Conservation (phyloP, 805 yeast genomes). For the Schwanniomyces polymorphus region DNA sequence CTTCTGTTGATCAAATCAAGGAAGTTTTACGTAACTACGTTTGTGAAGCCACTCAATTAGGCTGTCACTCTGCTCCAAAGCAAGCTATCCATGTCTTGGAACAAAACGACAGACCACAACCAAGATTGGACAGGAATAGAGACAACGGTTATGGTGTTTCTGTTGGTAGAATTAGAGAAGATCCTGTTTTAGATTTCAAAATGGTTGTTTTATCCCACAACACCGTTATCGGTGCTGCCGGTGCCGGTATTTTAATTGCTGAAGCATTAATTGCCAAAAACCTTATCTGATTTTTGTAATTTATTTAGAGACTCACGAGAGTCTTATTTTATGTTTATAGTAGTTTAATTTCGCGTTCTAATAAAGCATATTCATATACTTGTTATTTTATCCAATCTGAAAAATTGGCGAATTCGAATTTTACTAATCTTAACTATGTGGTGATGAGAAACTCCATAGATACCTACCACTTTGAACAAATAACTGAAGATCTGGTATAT, state of each 20-base stretch:
- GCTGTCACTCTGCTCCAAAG: slow-evolving; percentile 91
- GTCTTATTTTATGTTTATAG: neutral
- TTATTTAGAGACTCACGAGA: neutral
- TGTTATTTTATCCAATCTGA: neutral
- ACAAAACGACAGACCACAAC: slow-evolving; percentile 93
- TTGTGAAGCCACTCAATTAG: slow-evolving; percentile 78
- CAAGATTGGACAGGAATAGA: slow-evolving; percentile 94
- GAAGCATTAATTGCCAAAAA: slow-evolving; percentile 81
- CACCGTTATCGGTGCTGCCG: slow-evolving; percentile 98
- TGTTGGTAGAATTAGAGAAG: slow-evolving; percentile 92
- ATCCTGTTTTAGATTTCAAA: slow-evolving; percentile 89
- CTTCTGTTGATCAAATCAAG: slow-evolving; percentile 80
- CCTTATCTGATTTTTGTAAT: slow-evolving; percentile 48
- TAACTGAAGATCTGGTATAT: slow-evolving; percentile 18
- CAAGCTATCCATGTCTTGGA: slow-evolving; percentile 90
- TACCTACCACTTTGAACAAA: slow-evolving; percentile 15
- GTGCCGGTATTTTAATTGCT: slow-evolving; percentile 94
- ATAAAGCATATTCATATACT: neutral
- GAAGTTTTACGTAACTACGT: slow-evolving; percentile 66
- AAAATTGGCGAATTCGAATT: neutral
- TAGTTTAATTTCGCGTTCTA: neutral
- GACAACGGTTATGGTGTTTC: slow-evolving; percentile 92
- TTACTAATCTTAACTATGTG: too few species aligned
- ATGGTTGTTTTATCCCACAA: slow-evolving; percentile 98
- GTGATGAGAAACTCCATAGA: slow-evolving; percentile 4